These are phyloP conservation scores for Celoporthe dispersa DNA, from an alignment of 2,329 filamentous ascomycete species.

Conservation along the genomic window DNA sequence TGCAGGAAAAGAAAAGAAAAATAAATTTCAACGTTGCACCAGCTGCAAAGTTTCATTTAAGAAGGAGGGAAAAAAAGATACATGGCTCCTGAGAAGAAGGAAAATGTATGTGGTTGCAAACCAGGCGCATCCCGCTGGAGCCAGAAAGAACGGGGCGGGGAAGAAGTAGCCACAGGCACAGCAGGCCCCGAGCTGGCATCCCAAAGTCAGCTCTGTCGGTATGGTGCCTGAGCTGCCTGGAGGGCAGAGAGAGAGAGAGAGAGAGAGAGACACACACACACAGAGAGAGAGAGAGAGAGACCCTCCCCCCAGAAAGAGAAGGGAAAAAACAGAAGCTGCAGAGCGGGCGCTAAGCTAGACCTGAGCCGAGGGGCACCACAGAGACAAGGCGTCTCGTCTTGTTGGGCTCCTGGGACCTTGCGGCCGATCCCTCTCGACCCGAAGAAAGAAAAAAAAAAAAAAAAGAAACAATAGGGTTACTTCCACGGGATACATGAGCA, in stretches of 20 bases:
- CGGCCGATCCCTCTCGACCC: not conserved
- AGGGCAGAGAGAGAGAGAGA: too few species aligned
- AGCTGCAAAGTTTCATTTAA: not conserved
- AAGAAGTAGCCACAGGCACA: not conserved
- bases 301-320: not conserved
- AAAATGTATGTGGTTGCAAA: not conserved
- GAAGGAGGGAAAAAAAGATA: too few species aligned
- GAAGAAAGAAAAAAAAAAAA: too few species aligned
- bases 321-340: not conserved
- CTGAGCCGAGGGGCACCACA: not conserved
- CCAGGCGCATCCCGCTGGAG: not conserved
- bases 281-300: too few species aligned
- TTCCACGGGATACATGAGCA: not conserved
- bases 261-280: too few species aligned
- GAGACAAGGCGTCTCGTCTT: not conserved
- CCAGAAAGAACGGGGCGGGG: not conserved
- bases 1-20: not conserved
- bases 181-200: not conserved
- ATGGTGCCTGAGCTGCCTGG: not conserved
- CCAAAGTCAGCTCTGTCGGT: not conserved
- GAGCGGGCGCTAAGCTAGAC: not conserved
- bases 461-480: not conserved
- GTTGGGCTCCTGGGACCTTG: not conserved
- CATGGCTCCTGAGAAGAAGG: not conserved
- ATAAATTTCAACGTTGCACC: not conserved